Evolutionary conservation across 2,329 filamentous ascomycete genomes (phyloP).

Genomic region (Thelonectria rubi): DNA sequence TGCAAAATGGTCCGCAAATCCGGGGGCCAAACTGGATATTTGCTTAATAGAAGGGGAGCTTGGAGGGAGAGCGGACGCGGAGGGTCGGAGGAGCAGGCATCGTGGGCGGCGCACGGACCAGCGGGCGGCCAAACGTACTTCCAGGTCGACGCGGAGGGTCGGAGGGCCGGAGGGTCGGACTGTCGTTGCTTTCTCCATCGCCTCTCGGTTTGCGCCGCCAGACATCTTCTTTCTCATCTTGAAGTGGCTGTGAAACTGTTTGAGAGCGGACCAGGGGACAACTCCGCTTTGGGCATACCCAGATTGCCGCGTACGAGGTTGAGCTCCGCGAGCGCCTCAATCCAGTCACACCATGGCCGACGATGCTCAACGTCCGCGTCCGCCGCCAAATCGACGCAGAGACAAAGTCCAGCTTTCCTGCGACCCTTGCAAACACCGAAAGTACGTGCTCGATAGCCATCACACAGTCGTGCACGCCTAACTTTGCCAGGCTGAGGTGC

Average conservation of each 20-base stretch:
- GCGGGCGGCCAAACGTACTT: too few species aligned
- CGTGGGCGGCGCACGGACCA: slow-evolving; percentile 4
- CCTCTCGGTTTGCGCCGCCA: slow-evolving; percentile 20
- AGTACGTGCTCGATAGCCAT: slow-evolving; percentile 20
- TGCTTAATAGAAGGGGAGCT: slow-evolving; percentile 11
- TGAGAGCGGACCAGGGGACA: slow-evolving; percentile 1
- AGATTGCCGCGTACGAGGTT: slow-evolving; percentile 8
- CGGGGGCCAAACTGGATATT: slow-evolving; percentile 18
- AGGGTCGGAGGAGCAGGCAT: slow-evolving; percentile 18
- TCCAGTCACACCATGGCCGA: slow-evolving; percentile 20
- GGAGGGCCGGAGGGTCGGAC: slow-evolving; percentile 25
- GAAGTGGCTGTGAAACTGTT: slow-evolving; percentile 7
- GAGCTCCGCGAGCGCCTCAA: slow-evolving; percentile 12
- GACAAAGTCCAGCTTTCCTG: slow-evolving; percentile 32
- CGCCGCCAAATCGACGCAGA: slow-evolving; percentile 28
- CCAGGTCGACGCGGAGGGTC: slow-evolving; percentile 9
- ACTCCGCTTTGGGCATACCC: slow-evolving; percentile 10
- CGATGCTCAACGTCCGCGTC: slow-evolving; percentile 26
- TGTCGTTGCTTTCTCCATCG: slow-evolving; percentile 21
- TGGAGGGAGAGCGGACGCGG: slow-evolving; percentile 16
- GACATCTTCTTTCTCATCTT: slow-evolving; percentile 12
- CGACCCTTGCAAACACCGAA: slow-evolving; percentile 25
- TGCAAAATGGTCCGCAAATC: slow-evolving; percentile 16
- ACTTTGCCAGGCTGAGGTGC: slow-evolving; percentile 25
- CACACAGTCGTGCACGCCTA: slow-evolving; percentile 13